Evolutionary conservation across 805 yeast genomes (phyloP), one percentile per base, ranked within the genome.

Genomic region (Hanseniaspora valbyensis): DNA sequence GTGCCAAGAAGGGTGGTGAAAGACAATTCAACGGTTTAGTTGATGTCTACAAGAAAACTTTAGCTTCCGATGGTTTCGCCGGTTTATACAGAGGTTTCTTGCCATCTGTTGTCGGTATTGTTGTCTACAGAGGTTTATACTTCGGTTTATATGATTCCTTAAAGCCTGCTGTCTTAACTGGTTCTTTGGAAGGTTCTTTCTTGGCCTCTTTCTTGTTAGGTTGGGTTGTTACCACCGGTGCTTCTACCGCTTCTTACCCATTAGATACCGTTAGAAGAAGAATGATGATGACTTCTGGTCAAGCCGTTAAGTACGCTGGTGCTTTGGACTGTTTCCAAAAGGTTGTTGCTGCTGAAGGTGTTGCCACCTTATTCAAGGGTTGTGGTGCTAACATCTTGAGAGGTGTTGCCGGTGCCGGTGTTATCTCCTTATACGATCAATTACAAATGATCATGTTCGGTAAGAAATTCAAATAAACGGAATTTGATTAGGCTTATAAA

Each of bases 381-480:
- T 88, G 95, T 75, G 95, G 90, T 82, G 96, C 96, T 73, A 88
- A 88, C 92, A 88, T 88, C 81, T 80, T 88, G 75, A 88, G 96
- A 83, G 96, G 96, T 86, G 95, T 88, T 70, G 96, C 96, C 74
- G 95, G 95, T 81, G 96, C 96, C 69, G 95, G 95, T 85, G 96
- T 89, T 66, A 86, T 88, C 73, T 88, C 96, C 77, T 68, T 89
- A 80, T 88, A 89, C 79, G 96, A 89, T 75, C 95, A 88, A 78
- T 77, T 88, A 72, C 96, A 88, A 78, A 73, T 88, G 75, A 81
- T 88, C 80, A 54, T 89, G 65, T 87, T 88, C 74, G 96, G 96
- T 75, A 87, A 88, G 86, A 86, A 87, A 76, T 88, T 86, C 81
- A 74, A 81, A 75, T 77, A 73, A 70, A 14, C 39, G 18, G n/a